Conservation (phyloP, 2,329 filamentous ascomycete genomes). For the Botryotinia narcissicola region DNA sequence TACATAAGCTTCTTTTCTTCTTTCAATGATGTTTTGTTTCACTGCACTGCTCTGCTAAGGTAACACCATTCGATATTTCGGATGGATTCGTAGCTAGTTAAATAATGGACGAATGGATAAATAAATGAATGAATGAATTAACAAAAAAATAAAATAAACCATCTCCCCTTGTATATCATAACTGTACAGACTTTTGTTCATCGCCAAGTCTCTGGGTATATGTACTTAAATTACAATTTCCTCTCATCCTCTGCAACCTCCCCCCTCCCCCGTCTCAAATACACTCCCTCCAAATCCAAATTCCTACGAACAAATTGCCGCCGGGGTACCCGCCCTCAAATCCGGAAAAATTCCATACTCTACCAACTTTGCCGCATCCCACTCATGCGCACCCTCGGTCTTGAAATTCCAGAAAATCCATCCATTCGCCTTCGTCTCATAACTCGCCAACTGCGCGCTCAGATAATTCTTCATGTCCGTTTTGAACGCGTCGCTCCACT, state of each 20-base stretch:
- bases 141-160: background rate
- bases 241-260: no score
- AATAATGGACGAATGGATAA: background rate
- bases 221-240: background rate
- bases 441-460: conserved; percentile 53
- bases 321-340: conserved; percentile 27
- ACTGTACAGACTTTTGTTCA: background rate
- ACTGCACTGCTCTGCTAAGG: background rate
- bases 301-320: conserved; percentile 9
- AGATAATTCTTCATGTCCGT: conserved; percentile 51
- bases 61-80: background rate
- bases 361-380: conserved; percentile 51
- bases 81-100: background rate
- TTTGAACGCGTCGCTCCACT: conserved; percentile 43
- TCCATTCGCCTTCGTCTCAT: conserved; percentile 50
- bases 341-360: conserved; percentile 51
- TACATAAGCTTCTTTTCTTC: background rate
- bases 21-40: background rate
- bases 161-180: background rate
- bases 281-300: no score
- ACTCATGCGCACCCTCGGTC: conserved; percentile 52
- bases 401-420: conserved; percentile 62
- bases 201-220: conserved; percentile 7
- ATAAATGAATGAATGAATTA: background rate
- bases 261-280: background rate